Base-by-base conservation (phyloP, 1,139 yeast species). In the Barnettozyma hawaiiensis region DNA sequence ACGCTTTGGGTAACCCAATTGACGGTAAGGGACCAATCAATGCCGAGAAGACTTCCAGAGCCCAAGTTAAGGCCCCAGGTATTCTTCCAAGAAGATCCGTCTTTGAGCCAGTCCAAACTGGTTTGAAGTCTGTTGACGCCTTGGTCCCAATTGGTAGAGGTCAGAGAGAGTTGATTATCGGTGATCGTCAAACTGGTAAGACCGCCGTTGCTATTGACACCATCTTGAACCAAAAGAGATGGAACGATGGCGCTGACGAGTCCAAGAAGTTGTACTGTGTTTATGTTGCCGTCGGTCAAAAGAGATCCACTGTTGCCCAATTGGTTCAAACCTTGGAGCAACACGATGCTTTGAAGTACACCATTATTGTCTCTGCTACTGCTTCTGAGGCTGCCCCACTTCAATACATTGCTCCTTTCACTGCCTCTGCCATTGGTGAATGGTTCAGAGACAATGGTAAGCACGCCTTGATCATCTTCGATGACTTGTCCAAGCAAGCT, bases 121-220 rank as follows among this genome's bases (percentile, higher is more conserved):
- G 98, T 83, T 85, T 92, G 68, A 92, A 94, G 81, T 84, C 97
- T 54, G 97, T 92, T 63, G 99, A 92, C 70, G 95, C 98, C 67
- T 84, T 92, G 66, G 99, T 92, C 71, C 98, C 98, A 73, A 75
- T 92, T 64, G 98, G 98, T 69, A 94, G 98, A 85, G 98, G 98
- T 70, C 98, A 92, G 78, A 94, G 98, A 86, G 98, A 92, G 79
- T 78, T 92, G 85, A 92, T 92, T 67, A 92, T 92, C 69, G 98
- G 98, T 84, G 98, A 92, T 74, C 92, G 98, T 82, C 98, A 92
- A 79, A 92, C 98, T 63, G 98, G 98, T 85, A 92, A 92, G 81
- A 92, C 98, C 66, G 97, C 97, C 58, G 96, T 92, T 63, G 98
- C 97, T 62, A 72, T 92, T 63, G 98, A 92, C 75, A 82, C 98